Evolutionary conservation across 495 filamentous ascomycete species (phyloP).

Genomic region (Letharia columbiana): DNA sequence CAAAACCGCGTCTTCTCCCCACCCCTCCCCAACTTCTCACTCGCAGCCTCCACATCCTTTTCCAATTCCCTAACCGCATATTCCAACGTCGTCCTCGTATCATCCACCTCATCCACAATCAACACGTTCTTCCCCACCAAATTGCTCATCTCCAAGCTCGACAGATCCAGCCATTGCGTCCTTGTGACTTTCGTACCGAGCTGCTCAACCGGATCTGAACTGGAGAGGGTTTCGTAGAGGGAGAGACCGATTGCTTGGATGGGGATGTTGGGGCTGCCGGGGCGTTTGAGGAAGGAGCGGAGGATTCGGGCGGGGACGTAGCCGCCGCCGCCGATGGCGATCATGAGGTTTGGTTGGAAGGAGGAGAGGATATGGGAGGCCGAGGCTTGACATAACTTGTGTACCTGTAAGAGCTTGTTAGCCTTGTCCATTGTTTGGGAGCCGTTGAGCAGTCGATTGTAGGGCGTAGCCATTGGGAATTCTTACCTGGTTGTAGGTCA

Average conservation of each 20-base stretch:
- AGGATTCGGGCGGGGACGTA: constrained; percentile 97
- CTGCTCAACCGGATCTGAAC: constrained; percentile 54
- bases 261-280: constrained; percentile 85
- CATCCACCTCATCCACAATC: constrained; percentile 98
- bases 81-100: constrained; percentile 92
- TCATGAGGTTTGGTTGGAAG: constrained; percentile 90
- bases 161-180: constrained; percentile 96
- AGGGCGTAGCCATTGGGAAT: not conserved
- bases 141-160: constrained; percentile 79
- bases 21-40: constrained; percentile 56
- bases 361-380: constrained; percentile 72
- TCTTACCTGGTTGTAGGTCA: constrained; percentile 85
- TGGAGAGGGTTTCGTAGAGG: constrained; percentile 79
- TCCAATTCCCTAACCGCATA: constrained; percentile 93
- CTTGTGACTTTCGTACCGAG: constrained; percentile 91
- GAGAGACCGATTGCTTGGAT: constrained; percentile 99
- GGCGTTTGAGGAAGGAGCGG: constrained; percentile 90
- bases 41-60: constrained; percentile 86
- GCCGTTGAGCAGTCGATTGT: not conserved
- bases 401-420: constrained; percentile 51
- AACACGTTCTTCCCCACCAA: constrained; percentile 94
- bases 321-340: constrained; percentile 95
- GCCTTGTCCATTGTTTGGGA: constrained; percentile 4
- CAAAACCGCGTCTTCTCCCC: constrained; percentile 75
- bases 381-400: constrained; percentile 87